phyloP scores from a whole-genome alignment of 2,329 filamentous ascomycete species.

The Scedosporium dehoogii region DNA sequence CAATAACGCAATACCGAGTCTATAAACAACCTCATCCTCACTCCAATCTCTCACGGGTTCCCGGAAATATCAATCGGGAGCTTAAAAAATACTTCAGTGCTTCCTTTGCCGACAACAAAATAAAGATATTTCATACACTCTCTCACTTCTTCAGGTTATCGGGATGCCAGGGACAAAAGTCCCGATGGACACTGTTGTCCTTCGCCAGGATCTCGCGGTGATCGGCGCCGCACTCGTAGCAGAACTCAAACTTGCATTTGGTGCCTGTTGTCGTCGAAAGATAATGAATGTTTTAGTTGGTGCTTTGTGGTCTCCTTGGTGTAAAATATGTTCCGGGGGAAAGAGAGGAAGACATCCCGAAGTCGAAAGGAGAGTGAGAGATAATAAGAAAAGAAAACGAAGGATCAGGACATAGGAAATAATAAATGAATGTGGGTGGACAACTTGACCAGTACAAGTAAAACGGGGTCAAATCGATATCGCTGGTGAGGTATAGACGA shows the following conservation, averaged over 20 bases:
- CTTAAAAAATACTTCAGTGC: too few relatives aligned
- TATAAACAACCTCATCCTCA: too few relatives aligned
- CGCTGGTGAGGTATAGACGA: not conserved
- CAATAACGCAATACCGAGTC: too few relatives aligned
- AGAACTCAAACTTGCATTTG: constrained; percentile 20
- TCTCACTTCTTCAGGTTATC: constrained; percentile 9
- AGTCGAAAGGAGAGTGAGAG: not conserved
- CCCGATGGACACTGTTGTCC: constrained; percentile 22
- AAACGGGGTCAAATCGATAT: not conserved
- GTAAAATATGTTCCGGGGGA: not conserved
- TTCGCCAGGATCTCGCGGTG: constrained; percentile 19
- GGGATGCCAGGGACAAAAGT: constrained; percentile 20
- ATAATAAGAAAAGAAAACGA: too few relatives aligned
- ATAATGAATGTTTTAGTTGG: not conserved
- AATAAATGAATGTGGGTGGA: not conserved
- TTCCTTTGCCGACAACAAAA: not conserved
- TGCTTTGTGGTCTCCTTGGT: not conserved
- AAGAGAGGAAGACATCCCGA: not conserved
- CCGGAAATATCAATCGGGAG: too few relatives aligned
- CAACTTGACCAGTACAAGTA: not conserved
- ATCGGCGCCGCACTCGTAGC: constrained; percentile 26
- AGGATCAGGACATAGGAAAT: not conserved
- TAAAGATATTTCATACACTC: not conserved
- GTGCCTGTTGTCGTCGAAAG: constrained; percentile 15
- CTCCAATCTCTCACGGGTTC: too few relatives aligned